Percentiles rank a stretch among this genome's conserved stretches.
Conservation (phyloP, 2,329 filamentous ascomycete species). For the Diplodia mutila region DNA sequence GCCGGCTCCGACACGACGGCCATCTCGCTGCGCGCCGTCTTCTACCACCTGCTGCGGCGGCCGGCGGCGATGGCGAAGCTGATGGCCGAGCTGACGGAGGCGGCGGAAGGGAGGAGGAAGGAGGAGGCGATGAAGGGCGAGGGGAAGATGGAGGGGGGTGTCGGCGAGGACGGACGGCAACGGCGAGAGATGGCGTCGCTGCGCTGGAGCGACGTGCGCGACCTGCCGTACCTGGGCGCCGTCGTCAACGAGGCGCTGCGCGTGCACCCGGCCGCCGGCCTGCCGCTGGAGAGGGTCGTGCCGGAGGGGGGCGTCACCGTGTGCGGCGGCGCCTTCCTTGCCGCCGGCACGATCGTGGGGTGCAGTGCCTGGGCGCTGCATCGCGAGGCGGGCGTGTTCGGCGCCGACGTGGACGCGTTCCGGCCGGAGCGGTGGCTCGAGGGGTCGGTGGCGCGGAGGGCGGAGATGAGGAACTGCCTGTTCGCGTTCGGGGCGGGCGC, state of each 20-base stretch:
- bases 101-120: constrained; percentile 30
- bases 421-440: constrained; percentile 21
- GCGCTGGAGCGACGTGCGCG: constrained; percentile 3
- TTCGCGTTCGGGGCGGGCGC: constrained; percentile 45
- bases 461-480: constrained; percentile 38
- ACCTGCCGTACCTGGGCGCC: constrained; percentile 52
- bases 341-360: constrained; percentile 14
- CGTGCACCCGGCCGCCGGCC: constrained; percentile 53
- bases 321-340: not conserved
- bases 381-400: constrained; percentile 8
- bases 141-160: constrained; percentile 27
- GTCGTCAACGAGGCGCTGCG: constrained; percentile 58
- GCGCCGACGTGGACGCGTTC: constrained; percentile 4
- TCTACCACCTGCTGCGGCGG: constrained; percentile 43
- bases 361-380: constrained; percentile 21
- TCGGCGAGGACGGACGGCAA: constrained; percentile 39
- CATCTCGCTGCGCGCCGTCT: constrained; percentile 40
- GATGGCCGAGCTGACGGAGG: constrained; percentile 36
- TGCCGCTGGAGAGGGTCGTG: constrained; percentile 56
- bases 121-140: constrained; percentile 30
- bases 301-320: constrained; percentile 44
- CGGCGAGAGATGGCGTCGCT: constrained; percentile 31
- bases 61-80: constrained; percentile 31
- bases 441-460: constrained; percentile 33
- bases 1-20: constrained; percentile 27